These are phyloP conservation scores for Silene conica DNA, from an alignment of 148 eudicot species.

Conservation along the genomic window DNA sequence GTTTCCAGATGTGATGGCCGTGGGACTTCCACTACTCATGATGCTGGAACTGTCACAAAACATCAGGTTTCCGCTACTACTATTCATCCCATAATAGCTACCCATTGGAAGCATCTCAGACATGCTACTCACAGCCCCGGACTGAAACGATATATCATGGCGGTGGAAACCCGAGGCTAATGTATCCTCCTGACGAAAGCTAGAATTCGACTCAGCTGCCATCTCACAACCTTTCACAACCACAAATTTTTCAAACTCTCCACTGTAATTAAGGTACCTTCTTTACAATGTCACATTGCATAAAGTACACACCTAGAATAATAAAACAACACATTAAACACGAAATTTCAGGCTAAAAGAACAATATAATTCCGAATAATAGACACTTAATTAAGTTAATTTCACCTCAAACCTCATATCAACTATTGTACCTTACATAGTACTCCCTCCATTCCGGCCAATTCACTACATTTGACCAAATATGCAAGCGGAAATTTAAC, in stretches of 20 bases:
- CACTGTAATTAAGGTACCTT: conserved; percentile 4
- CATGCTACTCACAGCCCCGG: conserved; percentile 53
- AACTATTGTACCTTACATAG: not conserved
- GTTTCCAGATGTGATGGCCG: conserved; percentile 34
- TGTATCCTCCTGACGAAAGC: conserved; percentile 53
- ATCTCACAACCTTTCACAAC: conserved; percentile 24
- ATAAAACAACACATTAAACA: conserved; percentile 21
- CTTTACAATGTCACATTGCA: conserved; percentile 30
- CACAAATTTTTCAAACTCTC: conserved; percentile 12
- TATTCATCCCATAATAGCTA: conserved; percentile 44
- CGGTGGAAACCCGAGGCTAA: conserved; percentile 44
- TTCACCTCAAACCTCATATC: not conserved
- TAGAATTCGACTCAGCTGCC: conserved; percentile 57
- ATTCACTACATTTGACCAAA: too few relatives aligned
- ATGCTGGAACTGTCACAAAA: conserved; percentile 49
- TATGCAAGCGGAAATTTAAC: too few relatives aligned
- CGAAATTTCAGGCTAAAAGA: conserved; percentile 11
- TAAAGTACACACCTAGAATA: conserved; percentile 23
- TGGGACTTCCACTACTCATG: conserved; percentile 29
- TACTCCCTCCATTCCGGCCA: too few relatives aligned
- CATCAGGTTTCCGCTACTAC: conserved; percentile 36
- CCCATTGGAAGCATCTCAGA: conserved; percentile 52
- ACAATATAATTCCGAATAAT: not conserved
- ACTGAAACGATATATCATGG: conserved; percentile 51
- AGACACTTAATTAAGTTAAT: not conserved